Base-by-base conservation (phyloP, 768 basidiomycete species). In the Russula compacta region DNA sequence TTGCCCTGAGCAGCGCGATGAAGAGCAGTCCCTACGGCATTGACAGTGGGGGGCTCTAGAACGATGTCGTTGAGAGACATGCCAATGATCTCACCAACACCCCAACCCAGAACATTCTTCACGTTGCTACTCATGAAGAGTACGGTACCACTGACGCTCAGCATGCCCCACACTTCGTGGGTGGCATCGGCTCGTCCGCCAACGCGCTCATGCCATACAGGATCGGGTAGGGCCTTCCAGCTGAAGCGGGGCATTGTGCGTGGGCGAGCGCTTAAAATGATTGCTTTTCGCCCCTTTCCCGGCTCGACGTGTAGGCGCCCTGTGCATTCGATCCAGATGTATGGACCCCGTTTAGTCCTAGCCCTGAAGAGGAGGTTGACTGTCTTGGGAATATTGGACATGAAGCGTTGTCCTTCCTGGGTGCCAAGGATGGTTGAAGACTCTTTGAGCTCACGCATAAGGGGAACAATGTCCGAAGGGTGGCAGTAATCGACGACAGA, bases 211-310 rank as follows among this genome's bases (percentile, higher is more conserved):
- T 48, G 61, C 56, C 61, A 54, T 51, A n/a, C 33, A 10, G 78
- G 79, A 33, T 71, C 69, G 1, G 74, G 71, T 33, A 93, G 72
- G 40, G 77, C 74, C 3, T 74, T 76, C 91, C 91, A 93, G 4
- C 69, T 71, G 24, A 92, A 71, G 2, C 66, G 69, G 8, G 84
- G 82, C 78, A 90, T 86, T 67, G 79, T 79, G 48, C 86, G 75
- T 35, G 86, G 82, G 9, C 95, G 79, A 0, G 88, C 95, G 58
- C 82, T 83, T n/a, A 99, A 78, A 39, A 99, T 83, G 69, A 99
- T 92, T 2, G 93, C 92, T 73, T 98, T 97, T 40, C 93, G 78
- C 0, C 93, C 93, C 69, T 98, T 98, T 1, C 93, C 92, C 0
- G 92, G 87, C 75, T 99, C 95, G 58, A 90, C 81, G 68, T 95